phyloP scores from a whole-genome alignment of 176 grass and related monocot species.

The Bolboschoenus planiculmis region DNA sequence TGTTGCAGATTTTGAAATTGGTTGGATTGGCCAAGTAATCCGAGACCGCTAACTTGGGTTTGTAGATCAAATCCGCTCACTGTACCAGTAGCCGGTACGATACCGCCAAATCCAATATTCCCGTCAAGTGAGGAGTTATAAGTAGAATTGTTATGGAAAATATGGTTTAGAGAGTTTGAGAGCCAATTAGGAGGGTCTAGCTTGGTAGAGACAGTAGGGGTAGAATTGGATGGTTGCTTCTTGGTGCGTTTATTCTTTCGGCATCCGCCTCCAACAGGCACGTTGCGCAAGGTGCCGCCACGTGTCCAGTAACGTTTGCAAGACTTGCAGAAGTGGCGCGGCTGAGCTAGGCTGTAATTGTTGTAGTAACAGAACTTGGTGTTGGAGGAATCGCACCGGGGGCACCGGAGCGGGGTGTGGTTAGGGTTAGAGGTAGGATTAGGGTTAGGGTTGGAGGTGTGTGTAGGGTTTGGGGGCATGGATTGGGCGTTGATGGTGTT shows the following conservation, averaged over 20 bases:
- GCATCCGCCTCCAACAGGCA: slow-evolving; percentile 91
- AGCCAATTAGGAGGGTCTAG: slow-evolving; percentile 20
- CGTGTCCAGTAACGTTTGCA: slow-evolving; percentile 99
- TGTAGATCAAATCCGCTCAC: slow-evolving; percentile 14
- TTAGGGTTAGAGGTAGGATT: slow-evolving; percentile 31
- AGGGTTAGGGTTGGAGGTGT: slow-evolving; percentile 12
- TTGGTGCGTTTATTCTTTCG: slow-evolving; percentile 78
- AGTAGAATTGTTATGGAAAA: slow-evolving; percentile 18
- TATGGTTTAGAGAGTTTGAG: slow-evolving; percentile 1
- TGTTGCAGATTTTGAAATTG: slow-evolving; percentile 27
- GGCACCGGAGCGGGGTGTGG: slow-evolving; percentile 53
- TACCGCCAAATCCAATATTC: background rate
- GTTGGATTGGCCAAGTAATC: slow-evolving; percentile 13
- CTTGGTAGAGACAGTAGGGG: background rate
- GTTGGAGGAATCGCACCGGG: slow-evolving; percentile 90
- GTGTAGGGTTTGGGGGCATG: slow-evolving; percentile 26
- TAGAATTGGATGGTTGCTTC: slow-evolving; percentile 4
- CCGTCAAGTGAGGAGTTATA: background rate
- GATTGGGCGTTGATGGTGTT: slow-evolving; percentile 21
- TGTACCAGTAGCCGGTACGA: background rate
- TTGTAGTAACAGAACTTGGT: slow-evolving; percentile 99
- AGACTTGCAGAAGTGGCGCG: slow-evolving; percentile 98
- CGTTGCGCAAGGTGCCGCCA: slow-evolving; percentile 90
- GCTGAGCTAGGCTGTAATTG: slow-evolving; percentile 97
- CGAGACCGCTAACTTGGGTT: slow-evolving; percentile 11